Conservation (phyloP, 176 grass and related monocot genomes). For the Musa schizocarpa region DNA sequence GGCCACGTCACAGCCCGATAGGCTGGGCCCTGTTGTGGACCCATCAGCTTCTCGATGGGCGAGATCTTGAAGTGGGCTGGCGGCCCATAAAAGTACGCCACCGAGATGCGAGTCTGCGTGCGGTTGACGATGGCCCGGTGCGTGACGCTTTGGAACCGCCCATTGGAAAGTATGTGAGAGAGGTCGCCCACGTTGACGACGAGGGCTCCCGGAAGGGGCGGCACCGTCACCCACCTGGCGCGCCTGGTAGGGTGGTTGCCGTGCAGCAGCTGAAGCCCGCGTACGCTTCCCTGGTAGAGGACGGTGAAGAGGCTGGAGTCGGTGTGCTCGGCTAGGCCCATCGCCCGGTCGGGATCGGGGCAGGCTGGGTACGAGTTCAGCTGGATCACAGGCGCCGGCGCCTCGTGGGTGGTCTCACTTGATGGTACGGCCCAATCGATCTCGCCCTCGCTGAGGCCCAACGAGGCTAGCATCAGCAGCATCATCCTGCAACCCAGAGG, state of each 20-base stretch:
- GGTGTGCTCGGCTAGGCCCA: slow-evolving; percentile 15
- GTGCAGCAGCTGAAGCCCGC: slow-evolving; percentile 12
- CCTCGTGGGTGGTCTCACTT: too few relatives aligned
- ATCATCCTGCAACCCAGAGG: not conserved
- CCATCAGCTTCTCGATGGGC: slow-evolving; percentile 19
- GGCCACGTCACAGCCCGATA: slow-evolving; percentile 47
- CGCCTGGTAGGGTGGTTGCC: not conserved
- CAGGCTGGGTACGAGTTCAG: slow-evolving; percentile 13
- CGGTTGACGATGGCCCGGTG: slow-evolving; percentile 55
- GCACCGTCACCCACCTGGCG: slow-evolving; percentile 11
- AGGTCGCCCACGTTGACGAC: slow-evolving; percentile 20
- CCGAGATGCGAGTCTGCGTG: slow-evolving; percentile 28
- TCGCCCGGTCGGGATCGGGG: slow-evolving; percentile 17
- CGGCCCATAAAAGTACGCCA: slow-evolving; percentile 40
- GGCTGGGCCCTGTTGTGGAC: not conserved
- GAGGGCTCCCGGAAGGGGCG: not conserved
- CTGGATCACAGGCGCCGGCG: not conserved
- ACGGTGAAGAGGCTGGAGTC: slow-evolving; percentile 17
- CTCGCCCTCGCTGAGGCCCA: slow-evolving; percentile 11
- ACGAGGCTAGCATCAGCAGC: not conserved
- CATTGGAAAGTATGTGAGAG: slow-evolving; percentile 45
- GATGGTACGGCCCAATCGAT: not conserved
- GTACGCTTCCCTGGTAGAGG: slow-evolving; percentile 6
- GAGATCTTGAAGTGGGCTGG: slow-evolving; percentile 26
- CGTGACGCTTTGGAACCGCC: slow-evolving; percentile 33